Base-by-base conservation (phyloP, 805 yeast genomes). In the Spathaspora girioi region DNA sequence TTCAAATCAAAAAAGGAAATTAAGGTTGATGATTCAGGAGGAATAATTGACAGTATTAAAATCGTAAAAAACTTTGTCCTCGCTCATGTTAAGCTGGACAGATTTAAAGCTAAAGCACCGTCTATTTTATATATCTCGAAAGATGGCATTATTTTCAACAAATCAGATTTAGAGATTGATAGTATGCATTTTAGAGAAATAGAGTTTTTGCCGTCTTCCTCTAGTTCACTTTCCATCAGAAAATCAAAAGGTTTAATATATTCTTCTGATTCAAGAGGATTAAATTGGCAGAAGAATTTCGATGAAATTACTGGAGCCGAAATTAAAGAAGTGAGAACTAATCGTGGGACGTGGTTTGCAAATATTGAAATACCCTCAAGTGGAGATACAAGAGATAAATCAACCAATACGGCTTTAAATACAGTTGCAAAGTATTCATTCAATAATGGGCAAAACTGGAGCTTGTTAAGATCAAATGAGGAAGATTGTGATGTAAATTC, bases 311-410 rank as follows among this genome's bases (percentile, higher is more conserved):
- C 68, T 44, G 72, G 71, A 20, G 80, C 79, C 7, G 63, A 72
- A 44, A 69, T 75, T 23, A 71, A 71, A 35, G 77, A 76, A 54
- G 71, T 83, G 17, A 73, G 76, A 52, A 73, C 71, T 18, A 71
- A 83, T 29, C 88, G 84, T 52, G 92, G 91, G 9, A 76, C 81
- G n/a, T 78, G 87, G 79, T 59, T 86, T 45, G 77, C 82, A 9
- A 79, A 79, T 58, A 32, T 66, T 51, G 62, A 63, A 14, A 54
- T 32, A 47, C 48, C 38, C 52, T 64, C 55, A 10, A 19, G 49
- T n/a, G 58, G 51, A 26, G 69, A 73, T 38, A 60, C 71, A 23
- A 71, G 67, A 43, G 54, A 69, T 20, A 57, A 67, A 11, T 61
- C 26, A 23, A 52, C 51, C 14, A 52, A 68, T 73, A 1, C 49